phyloP scores from a whole-genome alignment of 2,329 filamentous ascomycete species.

The Penicillium palitans region DNA sequence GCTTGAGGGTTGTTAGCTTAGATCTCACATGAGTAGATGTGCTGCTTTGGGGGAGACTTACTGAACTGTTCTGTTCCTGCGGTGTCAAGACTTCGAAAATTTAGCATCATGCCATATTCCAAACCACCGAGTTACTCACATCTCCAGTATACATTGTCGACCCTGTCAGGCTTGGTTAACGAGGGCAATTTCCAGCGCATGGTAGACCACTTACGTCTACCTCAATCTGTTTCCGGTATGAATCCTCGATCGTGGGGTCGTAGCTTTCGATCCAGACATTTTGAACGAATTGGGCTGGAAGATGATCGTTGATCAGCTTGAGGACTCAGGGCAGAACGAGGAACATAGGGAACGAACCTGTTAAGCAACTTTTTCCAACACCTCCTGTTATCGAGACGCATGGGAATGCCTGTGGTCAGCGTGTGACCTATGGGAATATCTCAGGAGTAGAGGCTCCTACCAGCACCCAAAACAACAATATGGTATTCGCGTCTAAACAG shows the following conservation, averaged over 20 bases:
- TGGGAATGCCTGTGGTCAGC: constrained; percentile 21
- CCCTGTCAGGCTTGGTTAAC: constrained; percentile 57
- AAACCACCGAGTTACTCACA: constrained; percentile 56
- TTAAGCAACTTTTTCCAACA: constrained; percentile 89
- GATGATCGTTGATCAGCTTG: constrained; percentile 13
- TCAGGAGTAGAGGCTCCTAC: constrained; percentile 44
- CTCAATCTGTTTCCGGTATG: constrained; percentile 82
- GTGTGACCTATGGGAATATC: constrained; percentile 3
- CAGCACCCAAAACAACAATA: constrained; percentile 78
- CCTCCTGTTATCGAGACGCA: constrained; percentile 59
- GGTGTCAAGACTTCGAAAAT: constrained; percentile 68
- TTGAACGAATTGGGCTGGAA: constrained; percentile 82
- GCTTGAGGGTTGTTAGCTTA: constrained; percentile 40
- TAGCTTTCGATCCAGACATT: constrained; percentile 94
- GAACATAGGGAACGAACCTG: constrained; percentile 58
- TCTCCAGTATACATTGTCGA: constrained; percentile 84
- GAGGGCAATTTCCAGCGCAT: not conserved
- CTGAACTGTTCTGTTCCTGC: constrained; percentile 92
- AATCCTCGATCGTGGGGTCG: constrained; percentile 85
- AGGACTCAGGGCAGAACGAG: not conserved
- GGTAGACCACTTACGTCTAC: constrained; percentile 70
- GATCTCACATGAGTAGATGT: not conserved
- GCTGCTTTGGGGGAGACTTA: constrained; percentile 50
- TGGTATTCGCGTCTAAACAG: constrained; percentile 69
- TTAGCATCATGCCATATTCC: constrained; percentile 12